Evolutionary conservation across 495 filamentous ascomycete species (phyloP).

Genomic region (Hyaloscypha finlandica): DNA sequence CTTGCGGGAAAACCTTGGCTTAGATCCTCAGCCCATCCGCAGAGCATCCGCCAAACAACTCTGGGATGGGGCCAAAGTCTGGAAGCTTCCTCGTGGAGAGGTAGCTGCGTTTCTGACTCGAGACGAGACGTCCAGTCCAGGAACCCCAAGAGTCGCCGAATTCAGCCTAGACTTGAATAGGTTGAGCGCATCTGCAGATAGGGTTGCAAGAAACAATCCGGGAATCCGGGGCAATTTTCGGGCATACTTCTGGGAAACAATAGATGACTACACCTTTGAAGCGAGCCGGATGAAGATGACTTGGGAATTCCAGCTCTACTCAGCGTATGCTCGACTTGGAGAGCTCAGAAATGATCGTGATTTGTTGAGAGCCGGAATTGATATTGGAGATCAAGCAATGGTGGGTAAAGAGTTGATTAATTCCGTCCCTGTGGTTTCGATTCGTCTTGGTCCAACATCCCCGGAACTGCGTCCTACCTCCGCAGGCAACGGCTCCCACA

Average conservation of each 20-base stretch:
- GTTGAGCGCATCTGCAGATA: neutral
- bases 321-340: conserved; percentile 18
- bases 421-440: conserved; percentile 26
- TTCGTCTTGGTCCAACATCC: conserved; percentile 23
- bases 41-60: conserved; percentile 7
- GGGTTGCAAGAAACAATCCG: neutral
- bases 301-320: conserved; percentile 23
- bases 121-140: neutral
- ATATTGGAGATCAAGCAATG: conserved; percentile 11
- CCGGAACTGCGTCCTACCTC: neutral
- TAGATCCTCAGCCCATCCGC: neutral
- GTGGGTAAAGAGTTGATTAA: conserved; percentile 18
- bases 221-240: neutral
- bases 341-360: conserved; percentile 29
- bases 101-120: conserved; percentile 13
- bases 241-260: neutral
- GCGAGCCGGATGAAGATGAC: neutral
- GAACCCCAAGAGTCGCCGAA: neutral
- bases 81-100: conserved; percentile 4
- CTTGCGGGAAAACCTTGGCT: neutral
- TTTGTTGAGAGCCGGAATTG: conserved; percentile 18
- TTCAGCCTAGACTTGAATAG: neutral
- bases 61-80: conserved; percentile 6
- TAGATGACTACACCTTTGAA: neutral
- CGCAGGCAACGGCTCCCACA: neutral